Evolutionary conservation across 2,329 filamentous ascomycete genomes (phyloP).

Genomic region (Conoideocrella luteorostrata): DNA sequence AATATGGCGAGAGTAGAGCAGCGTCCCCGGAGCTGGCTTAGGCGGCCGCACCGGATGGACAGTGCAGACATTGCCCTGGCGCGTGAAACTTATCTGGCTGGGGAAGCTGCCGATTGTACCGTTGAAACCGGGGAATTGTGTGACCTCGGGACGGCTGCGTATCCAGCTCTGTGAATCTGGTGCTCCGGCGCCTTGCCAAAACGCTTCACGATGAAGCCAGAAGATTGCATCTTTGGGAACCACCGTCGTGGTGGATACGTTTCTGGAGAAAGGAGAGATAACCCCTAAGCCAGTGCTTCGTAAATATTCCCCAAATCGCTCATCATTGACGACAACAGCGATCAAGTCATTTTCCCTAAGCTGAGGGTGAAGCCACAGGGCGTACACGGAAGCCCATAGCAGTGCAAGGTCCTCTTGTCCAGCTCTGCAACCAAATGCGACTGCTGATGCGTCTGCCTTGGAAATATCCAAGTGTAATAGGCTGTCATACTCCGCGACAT

Average conservation of each 20-base stretch:
- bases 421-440: background rate
- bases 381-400: slow-evolving; percentile 10
- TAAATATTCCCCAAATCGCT: background rate
- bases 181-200: slow-evolving; percentile 20
- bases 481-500: background rate
- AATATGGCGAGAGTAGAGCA: slow-evolving; percentile 21
- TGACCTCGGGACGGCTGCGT: slow-evolving; percentile 17
- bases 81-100: slow-evolving; percentile 20
- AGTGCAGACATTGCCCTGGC: slow-evolving; percentile 21
- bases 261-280: slow-evolving; percentile 2
- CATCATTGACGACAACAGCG: slow-evolving; percentile 8
- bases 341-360: slow-evolving; percentile 9
- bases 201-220: slow-evolving; percentile 17
- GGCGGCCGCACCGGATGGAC: slow-evolving; percentile 20
- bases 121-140: slow-evolving; percentile 19
- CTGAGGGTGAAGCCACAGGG: slow-evolving; percentile 10
- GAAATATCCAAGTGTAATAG: background rate
- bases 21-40: slow-evolving; percentile 17
- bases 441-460: background rate
- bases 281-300: slow-evolving; percentile 1
- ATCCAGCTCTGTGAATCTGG: slow-evolving; percentile 20
- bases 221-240: slow-evolving; percentile 7
- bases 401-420: background rate
- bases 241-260: background rate
- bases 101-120: slow-evolving; percentile 17